phyloP scores from a whole-genome alignment of 768 basidiomycete genomes.

The Agaricus subrufescens region DNA sequence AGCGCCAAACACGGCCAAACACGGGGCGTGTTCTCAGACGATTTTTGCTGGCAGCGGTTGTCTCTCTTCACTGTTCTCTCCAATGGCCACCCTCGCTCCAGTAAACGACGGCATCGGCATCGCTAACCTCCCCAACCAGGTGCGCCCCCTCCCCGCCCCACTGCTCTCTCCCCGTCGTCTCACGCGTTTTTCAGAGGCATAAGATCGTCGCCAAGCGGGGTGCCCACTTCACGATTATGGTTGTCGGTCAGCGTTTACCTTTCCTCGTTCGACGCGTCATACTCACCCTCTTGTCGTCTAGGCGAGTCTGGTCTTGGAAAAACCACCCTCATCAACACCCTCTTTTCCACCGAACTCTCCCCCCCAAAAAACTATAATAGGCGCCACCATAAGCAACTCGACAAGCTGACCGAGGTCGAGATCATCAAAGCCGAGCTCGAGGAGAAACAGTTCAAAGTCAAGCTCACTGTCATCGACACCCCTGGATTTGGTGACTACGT shows the following conservation, averaged over 20 bases:
- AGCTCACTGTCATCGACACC: slow-evolving; percentile 97
- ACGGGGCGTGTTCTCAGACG: slow-evolving; percentile 27
- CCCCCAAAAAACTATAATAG: slow-evolving; percentile 84
- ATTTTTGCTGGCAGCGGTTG: slow-evolving; percentile 27
- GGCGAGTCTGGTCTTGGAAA: slow-evolving; percentile 98
- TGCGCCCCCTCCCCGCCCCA: slow-evolving; percentile 25
- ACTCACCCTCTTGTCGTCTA: slow-evolving; percentile 22
- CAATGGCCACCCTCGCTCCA: slow-evolving; percentile 43
- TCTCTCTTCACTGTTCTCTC: slow-evolving; percentile 17
- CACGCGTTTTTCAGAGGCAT: slow-evolving; percentile 69
- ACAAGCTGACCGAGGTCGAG: slow-evolving; percentile 98
- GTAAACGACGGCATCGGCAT: slow-evolving; percentile 83
- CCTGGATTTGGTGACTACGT: slow-evolving; percentile 99
- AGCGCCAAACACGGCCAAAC: slow-evolving; percentile 21
- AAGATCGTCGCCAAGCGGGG: slow-evolving; percentile 98
- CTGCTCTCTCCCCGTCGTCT: slow-evolving; percentile 5
- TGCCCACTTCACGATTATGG: slow-evolving; percentile 99
- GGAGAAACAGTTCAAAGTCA: slow-evolving; percentile 99
- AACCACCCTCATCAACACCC: slow-evolving; percentile 97
- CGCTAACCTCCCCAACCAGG: slow-evolving; percentile 98
- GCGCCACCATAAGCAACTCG: slow-evolving; percentile 93
- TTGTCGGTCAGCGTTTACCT: slow-evolving; percentile 67
- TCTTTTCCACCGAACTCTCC: slow-evolving; percentile 96
- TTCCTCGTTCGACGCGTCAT: background rate
- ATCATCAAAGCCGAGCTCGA: slow-evolving; percentile 99